Conservation (phyloP, 2,329 filamentous ascomycete genomes). For the Fusarium aywerte region DNA sequence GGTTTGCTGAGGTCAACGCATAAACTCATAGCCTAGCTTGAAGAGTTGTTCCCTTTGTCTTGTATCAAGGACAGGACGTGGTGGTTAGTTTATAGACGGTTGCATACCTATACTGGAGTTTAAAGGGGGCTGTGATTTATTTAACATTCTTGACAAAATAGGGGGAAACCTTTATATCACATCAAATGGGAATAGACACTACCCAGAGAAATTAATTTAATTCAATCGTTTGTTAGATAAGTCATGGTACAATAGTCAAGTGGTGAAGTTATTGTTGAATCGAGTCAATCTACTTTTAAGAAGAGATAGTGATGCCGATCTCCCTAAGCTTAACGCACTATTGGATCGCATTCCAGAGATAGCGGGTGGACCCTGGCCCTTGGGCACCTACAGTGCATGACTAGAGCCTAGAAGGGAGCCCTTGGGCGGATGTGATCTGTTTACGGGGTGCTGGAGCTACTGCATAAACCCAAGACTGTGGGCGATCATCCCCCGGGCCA, state of each 20-base stretch:
- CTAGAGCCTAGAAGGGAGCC: background rate
- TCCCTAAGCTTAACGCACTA: background rate
- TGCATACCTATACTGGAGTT: conserved; percentile 29
- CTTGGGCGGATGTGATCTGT: too few species aligned
- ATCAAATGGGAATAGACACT: background rate
- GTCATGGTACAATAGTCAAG: background rate
- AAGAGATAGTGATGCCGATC: conserved; percentile 1
- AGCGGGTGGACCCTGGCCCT: background rate
- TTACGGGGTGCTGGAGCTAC: conserved; percentile 7
- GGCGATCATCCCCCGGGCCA: conserved; percentile 19
- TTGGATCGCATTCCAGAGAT: conserved; percentile 4
- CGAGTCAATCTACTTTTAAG: background rate
- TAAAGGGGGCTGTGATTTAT: background rate
- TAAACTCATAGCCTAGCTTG: conserved; percentile 37
- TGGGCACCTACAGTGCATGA: background rate
- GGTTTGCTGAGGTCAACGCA: conserved; percentile 81
- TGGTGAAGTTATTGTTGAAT: background rate
- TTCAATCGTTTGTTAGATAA: background rate
- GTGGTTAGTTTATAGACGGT: conserved; percentile 2
- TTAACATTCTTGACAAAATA: conserved; percentile 4
- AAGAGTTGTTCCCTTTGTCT: conserved; percentile 1
- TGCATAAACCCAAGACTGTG: conserved; percentile 5
- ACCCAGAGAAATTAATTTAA: conserved; percentile 11
- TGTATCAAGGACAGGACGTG: background rate
- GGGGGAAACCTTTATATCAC: background rate